Base-by-base conservation (phyloP, 768 basidiomycete genomes). In the Macrocybe gigantea region DNA sequence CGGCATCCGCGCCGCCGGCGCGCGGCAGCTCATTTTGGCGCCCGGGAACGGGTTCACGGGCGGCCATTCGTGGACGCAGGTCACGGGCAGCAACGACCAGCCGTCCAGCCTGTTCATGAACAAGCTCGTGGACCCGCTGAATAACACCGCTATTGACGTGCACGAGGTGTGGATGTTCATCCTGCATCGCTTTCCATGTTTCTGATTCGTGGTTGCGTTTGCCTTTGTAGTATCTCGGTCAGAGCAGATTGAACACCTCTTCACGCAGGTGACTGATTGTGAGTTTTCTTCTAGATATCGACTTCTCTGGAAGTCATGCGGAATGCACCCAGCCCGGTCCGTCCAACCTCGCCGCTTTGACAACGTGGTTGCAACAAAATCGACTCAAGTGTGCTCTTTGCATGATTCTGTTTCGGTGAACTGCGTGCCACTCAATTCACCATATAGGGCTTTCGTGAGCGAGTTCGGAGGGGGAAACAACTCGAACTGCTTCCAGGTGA, bases 41-140 rank as follows among this genome's bases (percentile, higher is more conserved):
- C 71, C 73, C 1, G 73, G 73, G 2, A 75, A 75, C 42, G 73
- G 68, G 1, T 75, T 67, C 47, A 75, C 72, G 10, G 73, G 73
- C 1, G 72, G 72, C 0, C 71, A 75, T 45, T 61, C 71, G 0
- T 73, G 66, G 68, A 73, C 65, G 0, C 68, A 75, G 45, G 44
- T 53, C 5, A 66, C 68, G 1, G 67, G 68, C 7, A 45, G 48
- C 6, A 57, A 60, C 1, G 61, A 66, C 31, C 64, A 60, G 1
- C 73, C 73, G 1, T 73, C 71, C 0, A 71, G 69, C 34, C 69
- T 72, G 14, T 72, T 69, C 52, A 36, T 75, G 63, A 67, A 69
- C 40, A 63, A 64, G 52, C 56, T 75, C 7, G 53, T 58, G 2
- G 73, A 75, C 53, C 71, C 73, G 6, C 34, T 69, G 7, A 49